Base-by-base conservation (phyloP, 441 rosid species). In the Eutrema salsugineum region DNA sequence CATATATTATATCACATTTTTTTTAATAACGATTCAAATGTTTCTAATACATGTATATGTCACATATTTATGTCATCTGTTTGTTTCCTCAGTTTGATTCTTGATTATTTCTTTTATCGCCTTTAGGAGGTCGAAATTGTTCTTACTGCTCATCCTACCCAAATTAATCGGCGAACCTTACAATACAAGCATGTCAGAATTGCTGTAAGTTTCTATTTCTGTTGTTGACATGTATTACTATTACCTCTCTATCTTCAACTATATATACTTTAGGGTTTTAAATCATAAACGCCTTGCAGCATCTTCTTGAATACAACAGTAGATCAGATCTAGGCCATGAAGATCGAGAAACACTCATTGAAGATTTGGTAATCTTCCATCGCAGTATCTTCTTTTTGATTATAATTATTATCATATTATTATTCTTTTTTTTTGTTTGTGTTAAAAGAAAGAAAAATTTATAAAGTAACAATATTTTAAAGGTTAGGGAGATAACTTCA, bases 61-160 rank as follows among this genome's bases (percentile, higher is more conserved):
- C 5, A 30, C 0, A 30, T 30, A 32, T 32, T 6, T 32, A 7
- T 6, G 9, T 32, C 35, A 32, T 6, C 35, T 28, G 32, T 28
- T 5, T 5, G 30, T 30, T 32, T 55, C 14, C 24, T 38, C 17
- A 50, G 10, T 63, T 24, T 66, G 70, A 35, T 24, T 16, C 4
- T 36, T 49, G 46, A 24, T 40, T 22, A 36, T 22, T 17, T 17
- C n/a, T 32, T 32, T 54, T 4, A 15, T 33, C 2, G 4, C 16
- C 53, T 77, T 76, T 89, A 92, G 97, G 98, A 84, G 81, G 90
- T 93, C 63, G 98, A 93, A 82, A 93, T 93, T 66, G 98, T 93
- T 77, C 97, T 93, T 57, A 93, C 98, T 48, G 98, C 98, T 60
- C 98, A 93, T 81, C 98, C 98, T 57, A 93, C 98, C 74, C 98